Evolutionary conservation across 257 asterid genomes (phyloP).

Genomic region (Haberlea rhodopensis): DNA sequence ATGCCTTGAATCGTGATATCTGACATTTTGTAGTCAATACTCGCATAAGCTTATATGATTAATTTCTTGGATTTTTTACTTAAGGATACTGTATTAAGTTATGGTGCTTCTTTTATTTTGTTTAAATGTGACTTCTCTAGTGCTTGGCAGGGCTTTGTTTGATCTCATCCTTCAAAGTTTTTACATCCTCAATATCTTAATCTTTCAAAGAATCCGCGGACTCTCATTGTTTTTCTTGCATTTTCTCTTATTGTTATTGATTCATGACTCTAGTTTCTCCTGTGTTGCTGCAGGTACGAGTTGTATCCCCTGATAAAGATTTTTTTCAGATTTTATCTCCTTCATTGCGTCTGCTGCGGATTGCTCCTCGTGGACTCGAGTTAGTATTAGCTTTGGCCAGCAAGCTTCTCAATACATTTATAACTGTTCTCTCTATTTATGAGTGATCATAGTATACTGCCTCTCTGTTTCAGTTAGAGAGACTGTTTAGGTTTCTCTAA

Average conservation of each 20-base stretch:
- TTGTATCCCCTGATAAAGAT: slow-evolving; percentile 98
- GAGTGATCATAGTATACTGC: slow-evolving; percentile 1
- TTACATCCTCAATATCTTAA: slow-evolving; percentile 14
- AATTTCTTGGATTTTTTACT: neutral
- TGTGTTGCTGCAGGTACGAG: slow-evolving; percentile 72
- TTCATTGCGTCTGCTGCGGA: slow-evolving; percentile 90
- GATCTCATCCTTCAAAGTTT: slow-evolving; percentile 2
- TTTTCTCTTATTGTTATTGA: slow-evolving; percentile 20
- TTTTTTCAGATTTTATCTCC: slow-evolving; percentile 95
- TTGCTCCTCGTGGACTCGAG: slow-evolving; percentile 97
- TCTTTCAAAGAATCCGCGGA: slow-evolving; percentile 17
- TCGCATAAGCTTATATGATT: neutral
- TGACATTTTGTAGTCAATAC: neutral
- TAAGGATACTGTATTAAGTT: slow-evolving; percentile 6
- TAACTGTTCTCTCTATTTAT: slow-evolving; percentile 22
- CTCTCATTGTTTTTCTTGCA: slow-evolving; percentile 15
- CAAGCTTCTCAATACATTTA: slow-evolving; percentile 21
- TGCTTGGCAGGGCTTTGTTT: neutral
- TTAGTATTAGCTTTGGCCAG: slow-evolving; percentile 39
- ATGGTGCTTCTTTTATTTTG: slow-evolving; percentile 1
- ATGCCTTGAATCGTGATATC: neutral
- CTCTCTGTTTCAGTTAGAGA: slow-evolving; percentile 2
- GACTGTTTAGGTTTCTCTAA: neutral
- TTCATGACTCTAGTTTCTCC: slow-evolving; percentile 24
- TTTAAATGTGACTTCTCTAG: neutral